Evolutionary conservation across 441 rosid species (phyloP), one percentile per base, ranked within the genome.

Genomic region (Gossypium gossypioides): DNA sequence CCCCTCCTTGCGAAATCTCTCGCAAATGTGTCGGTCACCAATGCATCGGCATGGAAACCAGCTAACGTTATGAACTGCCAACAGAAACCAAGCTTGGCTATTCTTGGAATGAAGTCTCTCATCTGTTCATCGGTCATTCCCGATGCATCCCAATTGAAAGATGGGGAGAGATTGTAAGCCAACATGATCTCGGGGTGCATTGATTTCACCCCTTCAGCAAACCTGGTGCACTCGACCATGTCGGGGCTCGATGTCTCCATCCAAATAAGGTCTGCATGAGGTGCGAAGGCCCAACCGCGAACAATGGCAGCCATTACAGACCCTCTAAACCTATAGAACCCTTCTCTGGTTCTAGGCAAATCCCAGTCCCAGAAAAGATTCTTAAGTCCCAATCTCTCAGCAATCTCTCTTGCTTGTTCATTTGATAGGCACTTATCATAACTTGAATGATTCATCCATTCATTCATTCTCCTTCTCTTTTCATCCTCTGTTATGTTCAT

Each of bases 311-410:
- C 96, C 75, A 40, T 61, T 0, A 89, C 97, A 0, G 94, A 94
- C 37, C 99, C 97, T 72, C 88, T 81, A 77, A 92, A 95, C 75
- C 97, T 77, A 66, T 95, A 92, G 74, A 95, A 91, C 46, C 97
- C 97, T 88, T 95, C 97, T 51, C 97, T 85, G 67, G 97, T 89
- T 80, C 97, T 82, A 0, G 97, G 91, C 77, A 94, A 80, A 79
- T 90, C 97, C 97, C 97, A 89, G 84, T 94, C 96, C 97, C 97
- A 94, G 81, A 89, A 94, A 21, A 94, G 84, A 76, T 90, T 87
- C 2, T 82, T 80, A 32, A 90, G 78, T 21, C 97, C 97, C 40
- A 92, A 52, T 80, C 84, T 83, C 18, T 84, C 87, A 2, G 96
- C 90, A 56, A 90, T 44, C 78, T 86, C 93, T 1, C 90, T 76